phyloP scores from a whole-genome alignment of 2,329 filamentous ascomycete species.

The Aspergillus neoniger region DNA sequence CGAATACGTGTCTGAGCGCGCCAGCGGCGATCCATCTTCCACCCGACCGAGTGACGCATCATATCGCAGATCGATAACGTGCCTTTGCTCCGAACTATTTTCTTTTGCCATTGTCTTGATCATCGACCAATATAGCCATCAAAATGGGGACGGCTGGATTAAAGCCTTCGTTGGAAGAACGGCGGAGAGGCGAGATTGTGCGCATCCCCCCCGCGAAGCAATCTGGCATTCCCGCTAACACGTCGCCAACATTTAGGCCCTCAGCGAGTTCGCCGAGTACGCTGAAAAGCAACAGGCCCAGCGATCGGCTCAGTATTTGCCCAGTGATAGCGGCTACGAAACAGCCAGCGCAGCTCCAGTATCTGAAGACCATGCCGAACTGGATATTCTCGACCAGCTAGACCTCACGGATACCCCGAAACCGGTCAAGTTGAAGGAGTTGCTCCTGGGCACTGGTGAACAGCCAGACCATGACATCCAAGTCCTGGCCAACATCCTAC shows the following conservation, averaged over 20 bases:
- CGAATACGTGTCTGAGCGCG: conserved; percentile 46
- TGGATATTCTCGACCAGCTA: conserved; percentile 83
- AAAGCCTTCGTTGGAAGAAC: conserved; percentile 73
- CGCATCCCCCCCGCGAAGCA: conserved; percentile 27
- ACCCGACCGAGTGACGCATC: conserved; percentile 20
- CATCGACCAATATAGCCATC: not conserved
- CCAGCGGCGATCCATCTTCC: conserved; percentile 36
- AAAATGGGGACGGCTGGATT: conserved; percentile 39
- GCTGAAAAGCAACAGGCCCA: conserved; percentile 86
- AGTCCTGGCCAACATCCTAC: conserved; percentile 66
- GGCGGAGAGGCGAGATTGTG: conserved; percentile 84
- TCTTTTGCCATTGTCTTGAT: conserved; percentile 3
- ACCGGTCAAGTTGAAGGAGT: conserved; percentile 68
- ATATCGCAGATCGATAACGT: conserved; percentile 4
- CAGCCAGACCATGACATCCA: conserved; percentile 61
- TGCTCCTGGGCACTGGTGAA: conserved; percentile 62
- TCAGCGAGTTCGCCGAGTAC: conserved; percentile 97
- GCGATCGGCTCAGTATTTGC: conserved; percentile 39
- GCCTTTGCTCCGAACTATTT: not conserved
- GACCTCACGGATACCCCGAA: conserved; percentile 70
- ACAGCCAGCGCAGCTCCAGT: conserved; percentile 37
- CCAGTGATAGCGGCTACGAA: conserved; percentile 46
- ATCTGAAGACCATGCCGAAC: conserved; percentile 76
- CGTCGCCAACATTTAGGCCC: conserved; percentile 54
- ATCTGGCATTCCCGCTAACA: conserved; percentile 12